Evolutionary conservation across 768 basidiomycete genomes (phyloP).

Genomic region (Xerocomellus chrysenteron): DNA sequence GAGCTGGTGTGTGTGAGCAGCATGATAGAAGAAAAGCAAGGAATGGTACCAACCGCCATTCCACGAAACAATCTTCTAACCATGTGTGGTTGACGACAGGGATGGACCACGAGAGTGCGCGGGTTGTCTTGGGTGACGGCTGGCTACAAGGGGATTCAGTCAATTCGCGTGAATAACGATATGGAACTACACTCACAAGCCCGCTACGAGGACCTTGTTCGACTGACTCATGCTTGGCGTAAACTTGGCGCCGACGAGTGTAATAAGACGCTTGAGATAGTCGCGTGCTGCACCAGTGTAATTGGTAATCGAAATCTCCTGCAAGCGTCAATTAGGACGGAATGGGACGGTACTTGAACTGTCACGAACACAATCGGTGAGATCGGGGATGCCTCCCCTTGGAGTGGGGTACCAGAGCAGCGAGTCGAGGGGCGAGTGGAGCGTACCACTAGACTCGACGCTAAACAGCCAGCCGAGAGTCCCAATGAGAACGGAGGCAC

Average conservation of each 20-base stretch:
- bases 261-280: constrained; percentile 82
- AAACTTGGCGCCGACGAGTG: constrained; percentile 72
- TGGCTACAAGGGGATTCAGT: constrained; percentile 27
- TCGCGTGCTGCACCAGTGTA: constrained; percentile 86
- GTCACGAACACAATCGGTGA: constrained; percentile 57
- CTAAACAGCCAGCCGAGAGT: constrained; percentile 84
- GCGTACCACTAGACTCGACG: constrained; percentile 60
- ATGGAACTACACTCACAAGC: constrained; percentile 55
- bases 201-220: constrained; percentile 83
- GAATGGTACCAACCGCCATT: constrained; percentile 53
- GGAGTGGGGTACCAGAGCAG: constrained; percentile 86
- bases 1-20: constrained; percentile 27
- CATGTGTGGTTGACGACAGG: constrained; percentile 87
- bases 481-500: constrained; percentile 48
- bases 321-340: neutral
- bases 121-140: constrained; percentile 58
- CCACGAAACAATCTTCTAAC: constrained; percentile 86
- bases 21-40: neutral
- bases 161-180: neutral
- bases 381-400: constrained; percentile 54
- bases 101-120: constrained; percentile 78
- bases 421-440: constrained; percentile 67
- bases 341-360: neutral
- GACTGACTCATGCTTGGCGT: constrained; percentile 76
- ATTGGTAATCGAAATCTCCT: constrained; percentile 86